Conservation (phyloP, 495 filamentous ascomycete genomes). For the Viridothelium virens region DNA sequence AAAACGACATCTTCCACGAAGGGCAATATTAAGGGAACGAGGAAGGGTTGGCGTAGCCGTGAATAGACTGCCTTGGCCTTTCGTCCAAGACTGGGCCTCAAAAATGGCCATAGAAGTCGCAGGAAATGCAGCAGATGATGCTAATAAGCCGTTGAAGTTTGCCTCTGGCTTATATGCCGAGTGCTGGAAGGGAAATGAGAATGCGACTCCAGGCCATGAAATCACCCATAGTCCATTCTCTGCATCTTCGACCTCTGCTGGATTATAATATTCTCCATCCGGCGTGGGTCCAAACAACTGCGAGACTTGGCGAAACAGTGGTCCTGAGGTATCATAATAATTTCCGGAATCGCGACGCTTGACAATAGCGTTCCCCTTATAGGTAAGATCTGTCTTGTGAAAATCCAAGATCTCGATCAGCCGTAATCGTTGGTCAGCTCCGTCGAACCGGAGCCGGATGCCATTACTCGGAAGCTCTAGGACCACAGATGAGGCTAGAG, state of each 20-base stretch:
- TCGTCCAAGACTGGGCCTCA: slow-evolving; percentile 79
- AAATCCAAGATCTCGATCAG: slow-evolving; percentile 90
- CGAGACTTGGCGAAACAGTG: slow-evolving; percentile 85
- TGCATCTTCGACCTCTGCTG: slow-evolving; percentile 44
- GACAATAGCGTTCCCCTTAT: slow-evolving; percentile 78
- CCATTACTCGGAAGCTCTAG: slow-evolving; percentile 76
- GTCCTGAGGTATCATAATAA: slow-evolving; percentile 44
- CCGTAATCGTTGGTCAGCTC: slow-evolving; percentile 81
- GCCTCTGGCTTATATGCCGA: slow-evolving; percentile 72
- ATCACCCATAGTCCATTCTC: slow-evolving; percentile 62
- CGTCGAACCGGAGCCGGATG: slow-evolving; percentile 84
- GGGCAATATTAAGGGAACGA: slow-evolving; percentile 46
- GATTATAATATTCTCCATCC: slow-evolving; percentile 78
- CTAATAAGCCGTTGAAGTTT: slow-evolving; percentile 79
- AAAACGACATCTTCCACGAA: slow-evolving; percentile 55
- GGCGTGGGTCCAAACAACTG: slow-evolving; percentile 85
- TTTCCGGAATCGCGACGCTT: slow-evolving; percentile 46
- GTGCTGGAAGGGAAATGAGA: slow-evolving; percentile 72
- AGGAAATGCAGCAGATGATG: slow-evolving; percentile 62
- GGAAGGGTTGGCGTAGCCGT: slow-evolving; percentile 62
- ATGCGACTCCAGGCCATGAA: slow-evolving; percentile 89
- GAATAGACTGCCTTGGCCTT: slow-evolving; percentile 67
- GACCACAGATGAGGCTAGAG: slow-evolving; percentile 62
- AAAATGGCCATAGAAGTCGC: slow-evolving; percentile 84
- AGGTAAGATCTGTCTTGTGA: slow-evolving; percentile 68